Base-by-base conservation (phyloP, 768 basidiomycete genomes). In the Calocybe gangraenosa region DNA sequence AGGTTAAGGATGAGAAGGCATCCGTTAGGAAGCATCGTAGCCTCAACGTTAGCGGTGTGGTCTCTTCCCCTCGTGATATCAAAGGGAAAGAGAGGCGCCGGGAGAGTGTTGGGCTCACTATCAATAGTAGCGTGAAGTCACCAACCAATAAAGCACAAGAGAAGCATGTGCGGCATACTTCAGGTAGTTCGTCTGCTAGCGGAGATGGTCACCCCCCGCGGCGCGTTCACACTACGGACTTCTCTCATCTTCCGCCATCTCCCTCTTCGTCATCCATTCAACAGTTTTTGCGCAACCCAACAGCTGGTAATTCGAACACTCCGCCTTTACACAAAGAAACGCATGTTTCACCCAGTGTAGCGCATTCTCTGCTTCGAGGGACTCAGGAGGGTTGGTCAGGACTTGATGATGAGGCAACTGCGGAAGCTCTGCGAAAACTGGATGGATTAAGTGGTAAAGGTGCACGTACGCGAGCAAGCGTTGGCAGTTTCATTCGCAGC, bases 331-430 rank as follows among this genome's bases (percentile, higher is more conserved):
- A 64, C 54, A 58, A 69, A 17, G 73, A 75, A 39, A 66, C 61
- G 30, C 71, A 78, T 53, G 48, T 68, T 9, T 67, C 82, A 30
- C 69, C 84, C 4, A 86, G 76, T 58, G 87, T 92, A 37, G 90
- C 87, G 0, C 90, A 93, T 58, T 91, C 89, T 1, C 68, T 92
- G 43, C 75, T 92, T 19, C 80, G 88, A 52, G 91, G 91, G 9
- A 91, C 87, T 5, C 90, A 92, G 61, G 85, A 91, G 61, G 91
- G 91, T 20, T 92, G 89, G 89, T 84, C 84, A 13, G 87, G 80
- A 49, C 74, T 92, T 56, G 86, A 91, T 56, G 91, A 94, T 58
- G 84, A 89, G 55, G 84, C 85, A 13, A 93, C 95, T 6, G 88
- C 81, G 6, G 93, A 95, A 56, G 91, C 92, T 7, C 71, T 99